Evolutionary conservation across 441 rosid genomes (phyloP).

Genomic region (Jatropha multifida): DNA sequence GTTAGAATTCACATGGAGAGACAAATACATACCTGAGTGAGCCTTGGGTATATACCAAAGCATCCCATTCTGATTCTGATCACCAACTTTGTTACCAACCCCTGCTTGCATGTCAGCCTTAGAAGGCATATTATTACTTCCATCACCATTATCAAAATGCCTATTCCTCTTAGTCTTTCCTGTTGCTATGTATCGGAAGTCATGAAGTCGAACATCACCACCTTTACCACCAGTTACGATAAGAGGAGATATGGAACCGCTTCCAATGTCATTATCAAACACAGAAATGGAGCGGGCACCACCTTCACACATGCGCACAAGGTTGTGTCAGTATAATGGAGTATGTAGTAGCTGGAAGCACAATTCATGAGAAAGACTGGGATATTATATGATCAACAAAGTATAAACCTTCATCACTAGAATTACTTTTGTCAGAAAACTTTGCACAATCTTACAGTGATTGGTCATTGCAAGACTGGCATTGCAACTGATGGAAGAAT

Average conservation of each 20-base stretch:
- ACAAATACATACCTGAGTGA: conserved; percentile 62
- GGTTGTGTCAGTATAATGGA: conserved; percentile 4
- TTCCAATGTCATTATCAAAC: conserved; percentile 84
- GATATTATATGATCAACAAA: background rate
- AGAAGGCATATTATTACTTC: conserved; percentile 38
- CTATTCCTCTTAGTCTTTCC: conserved; percentile 76
- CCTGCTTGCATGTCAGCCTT: conserved; percentile 33
- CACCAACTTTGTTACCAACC: conserved; percentile 38
- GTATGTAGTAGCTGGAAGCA: conserved; percentile 19
- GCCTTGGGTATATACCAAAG: conserved; percentile 98
- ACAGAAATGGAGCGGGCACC: conserved; percentile 92
- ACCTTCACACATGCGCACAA: conserved; percentile 44
- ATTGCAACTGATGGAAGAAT: background rate
- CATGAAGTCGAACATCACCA: conserved; percentile 93
- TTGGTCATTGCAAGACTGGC: background rate
- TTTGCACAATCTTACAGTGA: background rate
- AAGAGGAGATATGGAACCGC: conserved; percentile 91
- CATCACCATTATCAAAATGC: conserved; percentile 45
- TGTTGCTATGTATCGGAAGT: conserved; percentile 90
- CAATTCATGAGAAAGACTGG: conserved; percentile 10
- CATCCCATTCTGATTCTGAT: conserved; percentile 79
- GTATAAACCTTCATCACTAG: background rate
- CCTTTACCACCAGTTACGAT: conserved; percentile 90
- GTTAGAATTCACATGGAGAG: conserved; percentile 4
- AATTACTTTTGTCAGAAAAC: background rate